Percentiles rank a stretch among this genome's conserved stretches.
Evolutionary conservation across 2,329 filamentous ascomycete species (phyloP).

Genomic region (Cryphonectria radicalis): DNA sequence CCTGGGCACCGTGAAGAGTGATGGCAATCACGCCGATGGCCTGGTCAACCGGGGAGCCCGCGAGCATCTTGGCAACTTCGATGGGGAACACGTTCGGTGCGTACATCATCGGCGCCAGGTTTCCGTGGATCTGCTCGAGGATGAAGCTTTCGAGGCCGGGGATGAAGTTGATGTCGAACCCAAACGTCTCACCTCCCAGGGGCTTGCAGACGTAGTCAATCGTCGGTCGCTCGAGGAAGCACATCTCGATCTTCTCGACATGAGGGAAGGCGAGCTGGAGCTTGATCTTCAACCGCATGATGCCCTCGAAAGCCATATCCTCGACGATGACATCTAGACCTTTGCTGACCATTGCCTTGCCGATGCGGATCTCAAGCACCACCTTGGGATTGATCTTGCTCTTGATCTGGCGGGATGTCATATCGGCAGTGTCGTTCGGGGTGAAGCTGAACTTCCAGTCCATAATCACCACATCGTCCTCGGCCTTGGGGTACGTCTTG

Average conservation of each 20-base stretch:
- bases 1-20: conserved; percentile 87
- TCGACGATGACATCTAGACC: conserved; percentile 97
- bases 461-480: conserved; percentile 96
- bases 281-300: conserved; percentile 98
- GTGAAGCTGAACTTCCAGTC: conserved; percentile 99
- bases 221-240: conserved; percentile 83
- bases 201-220: conserved; percentile 99
- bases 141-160: conserved; percentile 94
- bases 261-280: conserved; percentile 95
- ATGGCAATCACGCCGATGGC: conserved; percentile 93
- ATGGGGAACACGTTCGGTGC: conserved; percentile 97
- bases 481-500: conserved; percentile 94
- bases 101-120: conserved; percentile 97
- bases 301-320: conserved; percentile 92
- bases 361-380: conserved; percentile 90
- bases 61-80: conserved; percentile 97
- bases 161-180: conserved; percentile 99
- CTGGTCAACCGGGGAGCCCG: conserved; percentile 90
- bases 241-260: conserved; percentile 92
- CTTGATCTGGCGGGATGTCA: conserved; percentile 87
- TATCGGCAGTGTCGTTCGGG: conserved; percentile 88
- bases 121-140: conserved; percentile 92
- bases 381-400: conserved; percentile 98
- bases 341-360: conserved; percentile 96
- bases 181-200: conserved; percentile 90